Conservation (phyloP, 1,284 basidiomycete species). For the Exobasidium rhododendri region DNA sequence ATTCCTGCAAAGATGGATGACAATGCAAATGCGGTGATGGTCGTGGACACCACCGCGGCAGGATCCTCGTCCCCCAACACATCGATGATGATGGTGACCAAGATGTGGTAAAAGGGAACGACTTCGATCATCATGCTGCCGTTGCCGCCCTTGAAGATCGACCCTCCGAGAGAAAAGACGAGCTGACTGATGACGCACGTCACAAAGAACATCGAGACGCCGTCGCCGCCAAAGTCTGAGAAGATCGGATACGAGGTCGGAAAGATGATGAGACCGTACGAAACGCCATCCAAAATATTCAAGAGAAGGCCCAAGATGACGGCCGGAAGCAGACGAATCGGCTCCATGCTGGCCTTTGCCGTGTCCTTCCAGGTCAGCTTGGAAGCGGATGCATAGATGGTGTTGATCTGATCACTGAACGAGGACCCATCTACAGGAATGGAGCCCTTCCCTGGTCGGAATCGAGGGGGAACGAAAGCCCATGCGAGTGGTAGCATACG, state of each 20-base stretch:
- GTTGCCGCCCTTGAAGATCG: constrained; percentile 73
- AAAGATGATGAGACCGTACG: constrained; percentile 78
- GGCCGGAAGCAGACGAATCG: constrained; percentile 62
- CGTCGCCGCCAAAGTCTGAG: constrained; percentile 75
- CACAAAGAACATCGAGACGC: constrained; percentile 70
- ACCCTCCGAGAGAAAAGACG: constrained; percentile 77
- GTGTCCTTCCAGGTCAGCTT: constrained; percentile 37
- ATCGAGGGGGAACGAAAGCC: constrained; percentile 22
- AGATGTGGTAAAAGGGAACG: constrained; percentile 85
- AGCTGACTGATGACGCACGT: constrained; percentile 74
- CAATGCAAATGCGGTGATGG: constrained; percentile 81
- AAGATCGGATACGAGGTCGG: constrained; percentile 72
- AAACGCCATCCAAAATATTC: constrained; percentile 88
- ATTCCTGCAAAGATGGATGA: constrained; percentile 83
- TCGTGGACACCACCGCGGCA: constrained; percentile 77
- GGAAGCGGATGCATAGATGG: constrained; percentile 18
- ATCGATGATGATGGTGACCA: constrained; percentile 72
- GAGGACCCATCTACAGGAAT: not conserved
- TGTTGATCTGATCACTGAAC: constrained; percentile 17
- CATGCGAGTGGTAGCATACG: constrained; percentile 24
- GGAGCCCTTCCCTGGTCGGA: constrained; percentile 26
- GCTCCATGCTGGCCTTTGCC: constrained; percentile 32
- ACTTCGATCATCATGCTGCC: constrained; percentile 18
- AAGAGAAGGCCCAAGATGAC: constrained; percentile 80
- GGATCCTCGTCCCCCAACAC: constrained; percentile 71